Percentiles rank a stretch among this genome's conserved stretches.
Conservation (phyloP, 2,329 filamentous ascomycete genomes). For the Hymenoscyphus occultus region DNA sequence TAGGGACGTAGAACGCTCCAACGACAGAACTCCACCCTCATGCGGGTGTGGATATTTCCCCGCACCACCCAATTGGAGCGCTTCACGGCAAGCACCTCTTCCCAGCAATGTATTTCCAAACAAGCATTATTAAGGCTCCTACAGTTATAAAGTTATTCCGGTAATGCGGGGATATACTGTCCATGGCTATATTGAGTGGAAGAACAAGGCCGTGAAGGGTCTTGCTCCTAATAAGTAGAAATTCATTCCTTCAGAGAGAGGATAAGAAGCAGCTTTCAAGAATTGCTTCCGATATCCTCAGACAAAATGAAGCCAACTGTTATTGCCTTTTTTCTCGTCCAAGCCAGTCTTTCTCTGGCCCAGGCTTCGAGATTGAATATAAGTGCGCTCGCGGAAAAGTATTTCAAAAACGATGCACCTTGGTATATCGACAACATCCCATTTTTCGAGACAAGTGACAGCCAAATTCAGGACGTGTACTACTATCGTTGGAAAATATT, state of each 20-base stretch:
- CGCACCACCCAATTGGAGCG: not conserved
- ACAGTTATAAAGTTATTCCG: not conserved
- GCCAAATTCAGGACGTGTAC: not conserved
- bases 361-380: not conserved
- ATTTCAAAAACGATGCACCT: not conserved
- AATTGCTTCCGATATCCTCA: not conserved
- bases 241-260: not conserved
- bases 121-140: not conserved
- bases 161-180: not conserved
- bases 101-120: not conserved
- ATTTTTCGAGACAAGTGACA: not conserved
- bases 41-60: no score
- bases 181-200: not conserved
- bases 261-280: not conserved
- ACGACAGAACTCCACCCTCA: no score
- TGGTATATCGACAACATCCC: conserved; percentile 2
- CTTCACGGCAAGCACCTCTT: not conserved
- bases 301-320: not conserved
- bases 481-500: not conserved
- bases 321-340: not conserved
- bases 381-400: not conserved
- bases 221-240: not conserved
- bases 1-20: no score
- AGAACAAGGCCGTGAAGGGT: not conserved
- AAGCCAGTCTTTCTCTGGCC: not conserved